A percentile compares a stretch with the other conserved stretches of the same genome.
Conservation (phyloP, 1,284 basidiomycete genomes). For the Cystobasidium sp. region DNA sequence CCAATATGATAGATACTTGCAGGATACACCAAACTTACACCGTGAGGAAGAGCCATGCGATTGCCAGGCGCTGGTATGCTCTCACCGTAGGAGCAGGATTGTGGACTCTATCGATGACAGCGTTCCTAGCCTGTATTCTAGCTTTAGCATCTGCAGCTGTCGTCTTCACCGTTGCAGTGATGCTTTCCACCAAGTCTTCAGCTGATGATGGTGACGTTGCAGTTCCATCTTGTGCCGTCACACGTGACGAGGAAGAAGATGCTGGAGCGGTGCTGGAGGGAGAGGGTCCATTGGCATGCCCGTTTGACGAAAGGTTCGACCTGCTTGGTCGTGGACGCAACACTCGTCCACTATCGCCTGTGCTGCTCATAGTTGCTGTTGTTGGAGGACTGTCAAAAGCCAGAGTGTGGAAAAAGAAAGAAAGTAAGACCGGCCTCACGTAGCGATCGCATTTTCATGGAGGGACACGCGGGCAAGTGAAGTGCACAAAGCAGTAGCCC, state of each 20-base stretch:
- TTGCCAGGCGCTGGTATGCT: slow-evolving; percentile 32
- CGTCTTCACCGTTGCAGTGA: slow-evolving; percentile 7
- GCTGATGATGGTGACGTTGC: slow-evolving; percentile 21
- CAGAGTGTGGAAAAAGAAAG: not conserved
- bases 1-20: not conserved
- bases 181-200: not conserved
- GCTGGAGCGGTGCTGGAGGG: not conserved
- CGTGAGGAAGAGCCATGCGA: slow-evolving; percentile 30
- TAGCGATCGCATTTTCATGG: too few species aligned
- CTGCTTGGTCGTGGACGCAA: slow-evolving; percentile 26
- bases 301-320: slow-evolving; percentile 8
- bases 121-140: slow-evolving; percentile 13
- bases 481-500: too few species aligned
- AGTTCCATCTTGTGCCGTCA: not conserved
- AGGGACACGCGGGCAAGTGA: not conserved
- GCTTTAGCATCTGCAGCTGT: slow-evolving; percentile 26
- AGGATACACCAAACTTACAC: slow-evolving; percentile 19
- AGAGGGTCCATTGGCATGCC: not conserved
- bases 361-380: not conserved
- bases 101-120: slow-evolving; percentile 19
- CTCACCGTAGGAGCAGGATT: slow-evolving; percentile 25
- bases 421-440: not conserved
- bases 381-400: slow-evolving; percentile 5
- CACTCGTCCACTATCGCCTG: slow-evolving; percentile 14
- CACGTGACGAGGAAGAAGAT: slow-evolving; percentile 24